Evolutionary conservation across 2,329 filamentous ascomycete species (phyloP).

Genomic region (Trichoderma harzianum): DNA sequence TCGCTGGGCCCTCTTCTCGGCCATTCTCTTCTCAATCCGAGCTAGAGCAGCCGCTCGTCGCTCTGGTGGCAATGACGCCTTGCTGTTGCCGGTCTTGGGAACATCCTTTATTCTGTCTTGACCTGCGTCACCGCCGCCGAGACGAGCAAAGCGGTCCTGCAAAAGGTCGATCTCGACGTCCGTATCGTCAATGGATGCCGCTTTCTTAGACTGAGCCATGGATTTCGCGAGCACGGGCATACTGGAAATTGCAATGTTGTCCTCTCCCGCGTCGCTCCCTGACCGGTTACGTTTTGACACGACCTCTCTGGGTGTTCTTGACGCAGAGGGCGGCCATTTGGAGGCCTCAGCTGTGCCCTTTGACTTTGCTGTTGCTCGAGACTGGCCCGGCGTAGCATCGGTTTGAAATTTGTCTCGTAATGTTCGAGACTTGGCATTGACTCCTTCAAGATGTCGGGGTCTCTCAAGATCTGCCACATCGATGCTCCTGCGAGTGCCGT

Average conservation of each 20-base stretch:
- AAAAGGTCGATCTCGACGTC: slow-evolving; percentile 43
- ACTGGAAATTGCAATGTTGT: slow-evolving; percentile 27
- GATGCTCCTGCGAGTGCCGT: slow-evolving; percentile 27
- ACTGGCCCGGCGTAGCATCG: slow-evolving; percentile 25
- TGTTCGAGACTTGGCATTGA: slow-evolving; percentile 25
- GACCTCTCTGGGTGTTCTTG: slow-evolving; percentile 39
- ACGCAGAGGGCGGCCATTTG: slow-evolving; percentile 42
- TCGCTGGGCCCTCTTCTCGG: slow-evolving; percentile 44
- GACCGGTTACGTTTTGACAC: slow-evolving; percentile 30
- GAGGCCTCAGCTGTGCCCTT: slow-evolving; percentile 24
- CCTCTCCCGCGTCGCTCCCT: slow-evolving; percentile 27
- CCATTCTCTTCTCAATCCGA: slow-evolving; percentile 51
- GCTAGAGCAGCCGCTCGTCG: slow-evolving; percentile 53
- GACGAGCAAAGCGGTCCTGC: slow-evolving; percentile 43
- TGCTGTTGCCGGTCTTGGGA: slow-evolving; percentile 30
- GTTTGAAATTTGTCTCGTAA: slow-evolving; percentile 37
- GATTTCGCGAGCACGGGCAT: slow-evolving; percentile 29
- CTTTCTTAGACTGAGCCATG: slow-evolving; percentile 22
- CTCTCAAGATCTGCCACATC: slow-evolving; percentile 25
- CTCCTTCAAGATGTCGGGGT: slow-evolving; percentile 21
- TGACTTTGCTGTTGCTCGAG: slow-evolving; percentile 17
- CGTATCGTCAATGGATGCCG: slow-evolving; percentile 25
- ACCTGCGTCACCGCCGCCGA: slow-evolving; percentile 39
- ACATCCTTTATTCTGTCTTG: slow-evolving; percentile 19
- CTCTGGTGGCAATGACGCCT: slow-evolving; percentile 46